Conservation (phyloP, 768 basidiomycete species). For the Termitomyces sp. region DNA sequence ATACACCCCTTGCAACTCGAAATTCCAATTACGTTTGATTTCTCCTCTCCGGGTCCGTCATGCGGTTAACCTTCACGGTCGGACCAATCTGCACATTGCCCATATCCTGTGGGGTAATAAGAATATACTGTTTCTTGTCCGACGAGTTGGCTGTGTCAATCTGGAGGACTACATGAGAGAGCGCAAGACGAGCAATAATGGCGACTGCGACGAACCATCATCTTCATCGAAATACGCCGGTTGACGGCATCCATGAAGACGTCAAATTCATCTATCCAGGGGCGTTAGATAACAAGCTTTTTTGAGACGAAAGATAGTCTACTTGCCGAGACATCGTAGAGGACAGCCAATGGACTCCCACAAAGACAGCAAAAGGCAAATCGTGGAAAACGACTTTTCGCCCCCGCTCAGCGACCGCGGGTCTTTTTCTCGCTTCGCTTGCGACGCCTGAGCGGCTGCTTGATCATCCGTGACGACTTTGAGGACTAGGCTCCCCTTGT, state of each 20-base stretch:
- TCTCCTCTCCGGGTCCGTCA: slow-evolving; percentile 70
- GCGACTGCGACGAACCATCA: slow-evolving; percentile 62
- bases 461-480: slow-evolving; percentile 85
- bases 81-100: slow-evolving; percentile 60
- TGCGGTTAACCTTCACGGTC: slow-evolving; percentile 68
- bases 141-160: slow-evolving; percentile 86
- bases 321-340: slow-evolving; percentile 79
- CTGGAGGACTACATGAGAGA: slow-evolving; percentile 27
- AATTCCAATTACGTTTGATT: neutral
- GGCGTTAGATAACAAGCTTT: neutral
- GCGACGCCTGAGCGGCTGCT: slow-evolving; percentile 39
- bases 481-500: slow-evolving; percentile 52
- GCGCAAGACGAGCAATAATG: neutral
- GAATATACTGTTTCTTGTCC: slow-evolving; percentile 86
- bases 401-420: slow-evolving; percentile 86
- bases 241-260: slow-evolving; percentile 97
- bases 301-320: neutral
- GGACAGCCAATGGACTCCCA: slow-evolving; percentile 97
- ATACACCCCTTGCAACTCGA: neutral
- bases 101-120: slow-evolving; percentile 97
- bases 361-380: slow-evolving; percentile 86
- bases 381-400: slow-evolving; percentile 96
- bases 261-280: slow-evolving; percentile 81
- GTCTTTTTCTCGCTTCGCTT: slow-evolving; percentile 81
- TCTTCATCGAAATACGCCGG: slow-evolving; percentile 88